Base-by-base conservation (phyloP, 257 asterid species). In the Pogostemon cablin region DNA sequence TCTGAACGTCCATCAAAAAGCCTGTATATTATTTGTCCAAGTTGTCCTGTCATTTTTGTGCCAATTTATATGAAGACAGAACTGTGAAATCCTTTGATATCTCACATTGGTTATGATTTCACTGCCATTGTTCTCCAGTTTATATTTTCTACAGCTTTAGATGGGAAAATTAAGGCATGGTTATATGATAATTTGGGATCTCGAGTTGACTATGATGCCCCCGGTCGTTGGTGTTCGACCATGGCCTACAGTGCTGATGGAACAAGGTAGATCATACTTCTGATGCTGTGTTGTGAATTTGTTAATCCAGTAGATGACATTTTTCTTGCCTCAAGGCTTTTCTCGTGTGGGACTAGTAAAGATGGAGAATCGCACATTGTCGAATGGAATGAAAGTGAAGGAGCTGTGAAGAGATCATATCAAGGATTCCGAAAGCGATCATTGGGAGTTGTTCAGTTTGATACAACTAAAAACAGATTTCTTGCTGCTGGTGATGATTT, bases 341-440 rank as follows among this genome's bases (percentile, higher is more conserved):
- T 87, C 78, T 87, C 92, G 9, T 87, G 92, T 60, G 92, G 92
- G 71, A 87, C 92, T 2, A 81, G 92, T 75, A 84, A 87, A 81
- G 90, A 84, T 9, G 92, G 90, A 41, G 92, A 87, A 65, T 82
- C 92, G 1, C 87, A 84, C 83, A 82, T 87, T 61, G 92, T 87
- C 46, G 92, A 87, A 61, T 87, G 92, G 92, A 87, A 84, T 59
- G 92, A 87, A 77, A 87, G 92, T 62, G 92, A 87, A 81, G 92
- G 92, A 66, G 85, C 90, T 3, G 84, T 87, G 62, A 87, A 81
- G 80, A 81, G 88, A 73, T 76, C 84, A 39, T 87, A 82, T 75
- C 81, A 75, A 67, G 92, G 92, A 37, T 87, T 87, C 67, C 62
- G 90, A 38, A 87, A 84, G 66, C 75, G 86, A 25, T 87, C 92